Conservation (phyloP, 2,329 filamentous ascomycete genomes). For the Exophiala dermatitidis region DNA sequence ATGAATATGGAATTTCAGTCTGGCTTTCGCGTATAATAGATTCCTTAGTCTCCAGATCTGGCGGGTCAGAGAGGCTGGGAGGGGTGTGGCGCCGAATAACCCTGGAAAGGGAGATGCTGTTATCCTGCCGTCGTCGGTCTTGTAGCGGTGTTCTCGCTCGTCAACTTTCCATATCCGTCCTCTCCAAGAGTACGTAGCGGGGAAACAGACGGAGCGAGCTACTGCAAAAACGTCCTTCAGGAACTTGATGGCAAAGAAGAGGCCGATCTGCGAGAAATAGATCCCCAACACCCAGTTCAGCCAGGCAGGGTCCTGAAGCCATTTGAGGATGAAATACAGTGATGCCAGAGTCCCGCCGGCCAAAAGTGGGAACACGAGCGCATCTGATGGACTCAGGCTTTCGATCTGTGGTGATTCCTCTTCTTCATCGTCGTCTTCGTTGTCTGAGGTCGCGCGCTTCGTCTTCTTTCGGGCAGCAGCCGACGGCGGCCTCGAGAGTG, state of each 20-base stretch:
- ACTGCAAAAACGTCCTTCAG: constrained; percentile 65
- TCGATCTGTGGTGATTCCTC: constrained; percentile 54
- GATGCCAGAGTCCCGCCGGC: constrained; percentile 65
- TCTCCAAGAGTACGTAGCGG: constrained; percentile 55
- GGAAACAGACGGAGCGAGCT: constrained; percentile 62
- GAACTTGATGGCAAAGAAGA: constrained; percentile 68
- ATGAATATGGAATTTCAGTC: constrained; percentile 48
- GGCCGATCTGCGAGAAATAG: constrained; percentile 74
- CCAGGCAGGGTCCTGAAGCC: constrained; percentile 70
- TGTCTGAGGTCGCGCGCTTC: constrained; percentile 39
- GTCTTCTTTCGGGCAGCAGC: constrained; percentile 51
- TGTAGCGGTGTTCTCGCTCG: constrained; percentile 31
- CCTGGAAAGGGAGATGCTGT: constrained; percentile 47
- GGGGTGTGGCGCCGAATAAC: constrained; percentile 41
- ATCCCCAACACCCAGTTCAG: constrained; percentile 75
- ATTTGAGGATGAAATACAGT: constrained; percentile 84
- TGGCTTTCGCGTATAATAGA: constrained; percentile 45
- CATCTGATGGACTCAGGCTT: constrained; percentile 67
- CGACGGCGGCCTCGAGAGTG: constrained; percentile 73
- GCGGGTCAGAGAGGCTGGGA: constrained; percentile 34
- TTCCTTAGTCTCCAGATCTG: constrained; percentile 46
- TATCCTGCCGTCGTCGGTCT: constrained; percentile 16
- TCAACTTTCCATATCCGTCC: constrained; percentile 45
- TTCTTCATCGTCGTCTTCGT: constrained; percentile 51
- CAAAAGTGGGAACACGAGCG: constrained; percentile 73